Conservation (phyloP, 2,329 filamentous ascomycete genomes). For the Laburnicola sp. region DNA sequence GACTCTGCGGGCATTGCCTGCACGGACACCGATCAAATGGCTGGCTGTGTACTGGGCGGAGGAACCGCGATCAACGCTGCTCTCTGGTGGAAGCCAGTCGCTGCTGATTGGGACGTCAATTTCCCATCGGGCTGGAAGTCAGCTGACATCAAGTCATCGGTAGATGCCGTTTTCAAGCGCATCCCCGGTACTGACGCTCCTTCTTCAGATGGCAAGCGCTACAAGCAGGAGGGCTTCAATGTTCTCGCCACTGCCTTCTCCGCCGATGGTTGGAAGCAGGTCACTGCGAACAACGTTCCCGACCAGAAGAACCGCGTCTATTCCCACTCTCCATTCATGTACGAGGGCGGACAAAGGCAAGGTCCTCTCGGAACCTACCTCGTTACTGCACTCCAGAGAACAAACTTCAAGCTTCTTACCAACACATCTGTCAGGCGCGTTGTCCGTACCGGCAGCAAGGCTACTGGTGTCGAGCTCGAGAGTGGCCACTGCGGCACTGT, state of each 20-base stretch:
- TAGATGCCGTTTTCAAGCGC: constrained; percentile 65
- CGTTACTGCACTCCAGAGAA: constrained; percentile 14
- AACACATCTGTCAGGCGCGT: constrained; percentile 26
- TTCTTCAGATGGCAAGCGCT: constrained; percentile 67
- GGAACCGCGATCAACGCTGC: constrained; percentile 69
- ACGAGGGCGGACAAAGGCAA: constrained; percentile 18
- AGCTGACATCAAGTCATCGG: constrained; percentile 62
- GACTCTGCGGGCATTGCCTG: constrained; percentile 67
- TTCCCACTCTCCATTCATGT: constrained; percentile 17
- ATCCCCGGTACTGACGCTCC: constrained; percentile 71
- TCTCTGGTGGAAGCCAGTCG: constrained; percentile 68
- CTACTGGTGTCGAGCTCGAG: constrained; percentile 27
- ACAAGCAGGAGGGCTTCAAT: constrained; percentile 68
- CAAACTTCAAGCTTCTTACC: constrained; percentile 29
- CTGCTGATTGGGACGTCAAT: constrained; percentile 70
- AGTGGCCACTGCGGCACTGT: constrained; percentile 18
- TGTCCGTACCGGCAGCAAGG: constrained; percentile 15
- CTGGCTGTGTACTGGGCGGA: constrained; percentile 71
- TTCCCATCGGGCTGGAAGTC: constrained; percentile 74
- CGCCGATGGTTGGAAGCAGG: constrained; percentile 43
- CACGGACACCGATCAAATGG: constrained; percentile 72
- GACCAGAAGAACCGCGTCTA: constrained; percentile 25
- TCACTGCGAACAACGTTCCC: constrained; percentile 22
- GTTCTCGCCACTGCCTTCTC: constrained; percentile 63
- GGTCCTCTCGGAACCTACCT: constrained; percentile 28